Percentiles rank a stretch among this genome's conserved stretches.
phyloP scores from a whole-genome alignment of 805 yeast genomes.

The Cyberlindnera bimundalis region DNA sequence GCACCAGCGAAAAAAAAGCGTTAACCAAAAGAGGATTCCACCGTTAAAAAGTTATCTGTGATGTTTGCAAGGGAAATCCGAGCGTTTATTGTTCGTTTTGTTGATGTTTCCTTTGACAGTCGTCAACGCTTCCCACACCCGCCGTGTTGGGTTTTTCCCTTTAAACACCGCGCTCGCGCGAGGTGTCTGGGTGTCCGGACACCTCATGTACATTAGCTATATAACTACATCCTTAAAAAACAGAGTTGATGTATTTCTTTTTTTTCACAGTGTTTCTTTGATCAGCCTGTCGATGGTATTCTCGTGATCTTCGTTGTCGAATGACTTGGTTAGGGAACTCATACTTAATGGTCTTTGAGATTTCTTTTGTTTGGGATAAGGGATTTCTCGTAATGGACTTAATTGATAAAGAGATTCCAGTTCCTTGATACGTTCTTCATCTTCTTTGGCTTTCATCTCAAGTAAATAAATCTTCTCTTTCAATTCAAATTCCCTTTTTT shows the following conservation, averaged over 20 bases:
- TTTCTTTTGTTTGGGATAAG: slow-evolving; percentile 1
- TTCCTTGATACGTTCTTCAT: slow-evolving; percentile 26
- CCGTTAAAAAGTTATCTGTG: no score
- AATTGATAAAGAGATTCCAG: slow-evolving; percentile 21
- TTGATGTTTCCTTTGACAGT: slow-evolving; percentile 3
- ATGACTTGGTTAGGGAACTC: slow-evolving; percentile 2
- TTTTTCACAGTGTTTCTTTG: slow-evolving; percentile 9
- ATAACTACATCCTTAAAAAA: no score
- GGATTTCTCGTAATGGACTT: neutral
- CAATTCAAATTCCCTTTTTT: slow-evolving; percentile 29
- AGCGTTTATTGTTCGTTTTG: neutral
- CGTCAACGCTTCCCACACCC: slow-evolving; percentile 1
- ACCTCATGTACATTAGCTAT: neutral
- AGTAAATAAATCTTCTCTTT: slow-evolving; percentile 25
- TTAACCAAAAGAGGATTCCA: neutral
- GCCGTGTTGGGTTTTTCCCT: slow-evolving; percentile 7
- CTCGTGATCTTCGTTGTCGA: slow-evolving; percentile 3
- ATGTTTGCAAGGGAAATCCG: no score
- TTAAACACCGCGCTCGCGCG: no score
- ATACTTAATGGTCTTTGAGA: slow-evolving; percentile 9
- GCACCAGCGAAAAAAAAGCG: neutral
- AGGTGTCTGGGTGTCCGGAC: no score
- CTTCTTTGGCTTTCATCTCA: slow-evolving; percentile 27
- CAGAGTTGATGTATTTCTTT: neutral
- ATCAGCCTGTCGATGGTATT: slow-evolving; percentile 18